Base-by-base conservation (phyloP, 1,139 yeast species). In the Hyphopichia pseudoburtonii region DNA sequence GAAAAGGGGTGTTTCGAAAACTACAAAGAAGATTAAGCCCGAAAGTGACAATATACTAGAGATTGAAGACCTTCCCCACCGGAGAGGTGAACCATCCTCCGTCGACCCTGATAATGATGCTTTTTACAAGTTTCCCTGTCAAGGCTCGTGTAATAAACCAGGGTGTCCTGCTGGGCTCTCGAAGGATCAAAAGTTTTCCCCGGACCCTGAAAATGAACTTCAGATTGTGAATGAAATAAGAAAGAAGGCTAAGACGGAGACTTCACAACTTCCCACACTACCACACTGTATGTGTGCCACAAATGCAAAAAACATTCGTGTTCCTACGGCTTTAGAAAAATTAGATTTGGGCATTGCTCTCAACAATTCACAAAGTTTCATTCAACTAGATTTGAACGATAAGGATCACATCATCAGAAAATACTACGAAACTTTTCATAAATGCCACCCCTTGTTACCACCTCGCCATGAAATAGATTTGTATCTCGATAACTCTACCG, bases 391-490 rank as follows among this genome's bases (percentile, higher is more conserved):
- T 17, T 14, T 17, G 2, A 23, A 17, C 30, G 45, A 52, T 27
- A 41, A 34, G 23, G 44, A 40, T 8, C 46, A 37, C n/a, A 57
- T 70, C 5, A 45, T 72, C 4, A 52, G 58, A 24, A 57, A 56
- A 19, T 74, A 66, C 43, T 74, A 69, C 42, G 45, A 53, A 3
- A 48, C 46, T 14, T 70, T 73, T 44, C 75, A 73, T 41, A 42
- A 42, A 17, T 49, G 67, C 1, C 79, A 74, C 46, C 80, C 80
- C 2, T 52, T 74, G 23, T 48, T 73, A 35, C 78, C 79, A 0
- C 61, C 66, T 2, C 39, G 50, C 25, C 48, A 50, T 5, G 62
- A 69, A 21, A 55, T 73, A 4, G 36, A 51, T 10, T 43, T 48
- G 2, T 72, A 60, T 40, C 45, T 72, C 11, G 42, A 48, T 5